Evolutionary conservation across 331 rosid species (phyloP).

Genomic region (Malus hybrid): DNA sequence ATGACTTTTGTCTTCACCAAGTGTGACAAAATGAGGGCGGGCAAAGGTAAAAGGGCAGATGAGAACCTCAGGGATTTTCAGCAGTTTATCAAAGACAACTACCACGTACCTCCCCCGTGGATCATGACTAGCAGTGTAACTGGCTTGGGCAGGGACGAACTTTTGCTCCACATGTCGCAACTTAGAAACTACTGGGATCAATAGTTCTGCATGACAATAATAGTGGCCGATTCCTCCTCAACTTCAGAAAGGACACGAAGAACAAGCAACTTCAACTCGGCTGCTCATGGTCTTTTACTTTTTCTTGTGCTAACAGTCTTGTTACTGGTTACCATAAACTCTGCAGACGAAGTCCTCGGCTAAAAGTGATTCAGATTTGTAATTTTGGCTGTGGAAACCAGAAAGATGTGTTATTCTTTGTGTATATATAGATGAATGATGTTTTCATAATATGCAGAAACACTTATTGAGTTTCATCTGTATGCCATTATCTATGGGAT

Average conservation of each 20-base stretch:
- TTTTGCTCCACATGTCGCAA: slow-evolving; percentile 71
- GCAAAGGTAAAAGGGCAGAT: slow-evolving; percentile 65
- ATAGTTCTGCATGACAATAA: slow-evolving; percentile 4
- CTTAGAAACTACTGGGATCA: slow-evolving; percentile 86
- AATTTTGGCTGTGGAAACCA: not conserved
- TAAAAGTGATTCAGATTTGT: not conserved
- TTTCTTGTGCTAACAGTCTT: not conserved
- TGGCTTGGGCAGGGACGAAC: slow-evolving; percentile 66
- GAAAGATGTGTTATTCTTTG: not conserved
- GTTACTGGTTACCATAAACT: not conserved
- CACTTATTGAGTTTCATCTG: not conserved
- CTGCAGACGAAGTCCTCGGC: not conserved
- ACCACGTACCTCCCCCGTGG: slow-evolving; percentile 64
- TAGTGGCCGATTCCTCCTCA: not conserved
- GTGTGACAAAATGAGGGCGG: slow-evolving; percentile 65
- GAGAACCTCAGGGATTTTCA: slow-evolving; percentile 70
- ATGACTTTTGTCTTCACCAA: slow-evolving; percentile 77
- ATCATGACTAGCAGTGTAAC: slow-evolving; percentile 87
- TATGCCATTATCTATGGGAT: not conserved
- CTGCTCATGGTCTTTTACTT: not conserved
- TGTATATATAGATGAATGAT: slow-evolving; percentile 3
- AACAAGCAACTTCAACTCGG: not conserved
- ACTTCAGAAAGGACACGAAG: not conserved
- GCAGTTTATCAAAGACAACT: slow-evolving; percentile 56
- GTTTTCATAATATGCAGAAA: not conserved